A percentile compares a stretch with the other conserved stretches of the same genome.
phyloP scores from a whole-genome alignment of 257 asterid genomes.

The Fraxinus quadrangulata region DNA sequence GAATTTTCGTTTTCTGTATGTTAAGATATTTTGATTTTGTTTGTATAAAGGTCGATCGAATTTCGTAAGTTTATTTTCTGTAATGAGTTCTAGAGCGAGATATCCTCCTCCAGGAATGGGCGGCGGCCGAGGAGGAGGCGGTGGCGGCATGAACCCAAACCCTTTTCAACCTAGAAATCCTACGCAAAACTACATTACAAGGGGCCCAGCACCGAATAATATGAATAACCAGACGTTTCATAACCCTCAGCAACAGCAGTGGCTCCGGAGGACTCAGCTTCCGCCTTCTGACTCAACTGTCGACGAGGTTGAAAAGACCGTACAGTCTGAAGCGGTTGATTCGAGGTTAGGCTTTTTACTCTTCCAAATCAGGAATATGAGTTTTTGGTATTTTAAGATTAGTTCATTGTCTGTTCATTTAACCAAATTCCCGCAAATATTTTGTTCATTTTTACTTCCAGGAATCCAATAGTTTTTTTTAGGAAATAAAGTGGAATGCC shows the following conservation, averaged over 20 bases:
- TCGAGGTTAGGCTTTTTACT: slow-evolving; percentile 51
- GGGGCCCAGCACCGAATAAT: slow-evolving; percentile 48
- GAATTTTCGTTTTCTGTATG: slow-evolving; percentile 12
- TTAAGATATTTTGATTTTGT: slow-evolving; percentile 24
- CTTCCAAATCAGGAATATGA: not conserved
- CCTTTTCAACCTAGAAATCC: slow-evolving; percentile 64
- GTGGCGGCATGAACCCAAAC: slow-evolving; percentile 58
- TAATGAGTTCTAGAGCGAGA: slow-evolving; percentile 80
- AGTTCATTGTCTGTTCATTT: not conserved
- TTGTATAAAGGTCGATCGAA: slow-evolving; percentile 24
- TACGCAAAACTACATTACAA: slow-evolving; percentile 67
- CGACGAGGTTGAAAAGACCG: slow-evolving; percentile 86
- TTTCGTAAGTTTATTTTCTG: slow-evolving; percentile 28
- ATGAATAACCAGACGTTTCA: slow-evolving; percentile 59
- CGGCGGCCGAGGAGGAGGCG: slow-evolving; percentile 59
- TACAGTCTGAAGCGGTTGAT: slow-evolving; percentile 79
- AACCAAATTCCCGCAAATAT: not conserved
- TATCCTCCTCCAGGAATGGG: slow-evolving; percentile 94
- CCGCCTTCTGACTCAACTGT: slow-evolving; percentile 47
- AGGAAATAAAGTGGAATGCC: slow-evolving; percentile 1
- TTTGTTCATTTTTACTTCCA: not conserved
- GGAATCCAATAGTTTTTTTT: not conserved
- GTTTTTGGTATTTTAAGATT: not conserved
- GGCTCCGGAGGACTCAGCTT: slow-evolving; percentile 71
- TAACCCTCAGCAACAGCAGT: slow-evolving; percentile 75